Percentiles rank a stretch among this genome's conserved stretches.
phyloP scores from a whole-genome alignment of 108 stramenopile species.

The Conticribra weissflogii region DNA sequence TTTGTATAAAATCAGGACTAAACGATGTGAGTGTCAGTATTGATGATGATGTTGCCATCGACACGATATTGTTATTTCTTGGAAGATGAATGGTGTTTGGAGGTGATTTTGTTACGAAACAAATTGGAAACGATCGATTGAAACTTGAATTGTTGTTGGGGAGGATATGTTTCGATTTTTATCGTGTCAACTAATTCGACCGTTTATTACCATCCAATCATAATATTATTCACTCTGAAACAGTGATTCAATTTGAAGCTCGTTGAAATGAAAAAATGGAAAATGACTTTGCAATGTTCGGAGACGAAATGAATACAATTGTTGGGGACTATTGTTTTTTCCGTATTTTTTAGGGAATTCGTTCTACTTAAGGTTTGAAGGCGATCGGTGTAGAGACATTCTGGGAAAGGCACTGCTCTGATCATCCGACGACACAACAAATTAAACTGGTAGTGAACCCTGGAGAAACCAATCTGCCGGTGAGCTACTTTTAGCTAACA shows the following conservation, averaged over 20 bases:
- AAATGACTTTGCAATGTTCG: neutral
- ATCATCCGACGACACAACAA: no score
- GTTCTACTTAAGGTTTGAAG: no score
- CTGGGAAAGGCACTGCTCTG: no score
- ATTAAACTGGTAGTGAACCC: no score
- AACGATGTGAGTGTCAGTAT: conserved; percentile 74
- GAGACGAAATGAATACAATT: neutral
- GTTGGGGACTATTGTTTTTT: neutral
- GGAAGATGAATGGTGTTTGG: no score
- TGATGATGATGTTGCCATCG: neutral
- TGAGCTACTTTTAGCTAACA: no score
- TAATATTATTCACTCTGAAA: conserved; percentile 2
- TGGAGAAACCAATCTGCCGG: no score
- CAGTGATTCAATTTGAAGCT: conserved; percentile 85
- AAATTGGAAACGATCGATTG: no score
- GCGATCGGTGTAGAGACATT: no score
- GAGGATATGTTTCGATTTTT: neutral
- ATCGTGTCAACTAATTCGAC: neutral
- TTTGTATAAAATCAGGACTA: conserved; percentile 97
- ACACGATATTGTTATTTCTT: neutral
- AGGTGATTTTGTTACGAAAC: no score
- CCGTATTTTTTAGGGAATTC: no score
- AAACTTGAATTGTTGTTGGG: no score
- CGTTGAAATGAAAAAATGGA: conserved; percentile 39
- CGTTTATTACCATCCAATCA: conserved; percentile 5